phyloP scores from a whole-genome alignment of 305 asterid species.

The Andrographis paniculata region DNA sequence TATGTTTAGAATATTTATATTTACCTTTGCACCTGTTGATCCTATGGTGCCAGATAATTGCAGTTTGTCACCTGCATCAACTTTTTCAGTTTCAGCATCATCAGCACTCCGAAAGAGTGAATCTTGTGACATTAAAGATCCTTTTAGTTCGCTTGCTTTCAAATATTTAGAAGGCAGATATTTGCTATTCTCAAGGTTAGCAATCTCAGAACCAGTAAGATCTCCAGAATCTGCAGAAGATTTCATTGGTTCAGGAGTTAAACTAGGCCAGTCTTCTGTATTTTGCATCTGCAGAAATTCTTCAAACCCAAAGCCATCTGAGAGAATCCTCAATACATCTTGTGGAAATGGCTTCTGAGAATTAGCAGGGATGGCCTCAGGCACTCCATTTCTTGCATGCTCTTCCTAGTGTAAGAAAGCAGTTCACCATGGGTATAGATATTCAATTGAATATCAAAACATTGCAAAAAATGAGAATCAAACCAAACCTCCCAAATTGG shows the following conservation, averaged over 20 bases:
- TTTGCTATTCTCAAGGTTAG: slow-evolving; percentile 30
- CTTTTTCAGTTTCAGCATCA: slow-evolving; percentile 29
- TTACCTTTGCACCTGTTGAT: slow-evolving; percentile 57
- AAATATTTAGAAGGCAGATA: slow-evolving; percentile 25
- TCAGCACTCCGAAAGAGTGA: slow-evolving; percentile 33
- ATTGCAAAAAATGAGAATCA: slow-evolving; percentile 14
- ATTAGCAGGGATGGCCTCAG: slow-evolving; percentile 43
- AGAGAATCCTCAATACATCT: slow-evolving; percentile 69
- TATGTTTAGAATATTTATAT: slow-evolving; percentile 8
- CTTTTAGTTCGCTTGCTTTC: slow-evolving; percentile 27
- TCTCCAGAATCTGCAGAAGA: slow-evolving; percentile 30
- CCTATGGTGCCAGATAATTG: slow-evolving; percentile 26
- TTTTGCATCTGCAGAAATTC: slow-evolving; percentile 34
- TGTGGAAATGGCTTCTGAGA: slow-evolving; percentile 59
- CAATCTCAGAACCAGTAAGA: slow-evolving; percentile 28
- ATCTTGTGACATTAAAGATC: slow-evolving; percentile 26
- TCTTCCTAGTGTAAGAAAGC: slow-evolving; percentile 55
- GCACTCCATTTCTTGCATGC: slow-evolving; percentile 59
- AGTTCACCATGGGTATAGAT: slow-evolving; percentile 18
- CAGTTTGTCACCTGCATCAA: slow-evolving; percentile 32
- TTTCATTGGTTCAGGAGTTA: slow-evolving; percentile 34
- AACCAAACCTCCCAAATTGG: slow-evolving; percentile 96
- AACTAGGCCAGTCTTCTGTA: slow-evolving; percentile 26
- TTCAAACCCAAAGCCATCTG: slow-evolving; percentile 48
- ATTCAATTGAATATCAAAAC: slow-evolving; percentile 15